These are phyloP conservation scores for Plasmodium relictum DNA, from an alignment of 169 alveolate genomes.

Conservation along the genomic window DNA sequence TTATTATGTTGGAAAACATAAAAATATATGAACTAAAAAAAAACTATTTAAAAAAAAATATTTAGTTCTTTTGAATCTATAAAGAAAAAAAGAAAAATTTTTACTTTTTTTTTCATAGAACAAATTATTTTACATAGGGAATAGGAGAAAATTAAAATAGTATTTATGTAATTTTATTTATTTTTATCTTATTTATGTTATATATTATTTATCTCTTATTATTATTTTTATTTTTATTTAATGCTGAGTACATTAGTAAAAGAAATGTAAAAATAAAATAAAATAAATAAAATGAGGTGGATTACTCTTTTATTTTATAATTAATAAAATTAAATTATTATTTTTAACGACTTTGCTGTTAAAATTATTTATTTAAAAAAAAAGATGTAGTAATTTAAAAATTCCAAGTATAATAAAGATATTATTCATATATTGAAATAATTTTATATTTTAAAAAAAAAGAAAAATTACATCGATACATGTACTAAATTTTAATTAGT, in stretches of 20 bases:
- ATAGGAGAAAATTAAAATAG: slow-evolving; percentile 26
- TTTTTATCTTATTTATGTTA: slow-evolving; percentile 1
- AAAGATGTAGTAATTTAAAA: slow-evolving; percentile 12
- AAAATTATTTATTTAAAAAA: slow-evolving; percentile 21
- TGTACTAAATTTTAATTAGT: slow-evolving; percentile 43
- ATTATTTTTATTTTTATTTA: slow-evolving; percentile 5
- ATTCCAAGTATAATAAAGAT: slow-evolving; percentile 11
- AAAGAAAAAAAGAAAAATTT: neutral
- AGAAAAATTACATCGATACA: slow-evolving; percentile 1
- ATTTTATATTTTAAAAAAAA: neutral
- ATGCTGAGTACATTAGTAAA: slow-evolving; percentile 5
- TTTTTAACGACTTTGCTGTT: slow-evolving; percentile 4
- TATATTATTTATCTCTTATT: slow-evolving; percentile 9
- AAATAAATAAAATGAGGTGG: slow-evolving; percentile 18
- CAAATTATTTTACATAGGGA: neutral
- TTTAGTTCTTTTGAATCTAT: neutral
- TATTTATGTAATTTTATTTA: slow-evolving; percentile 3
- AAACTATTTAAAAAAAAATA: no score
- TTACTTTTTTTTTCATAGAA: slow-evolving; percentile 35
- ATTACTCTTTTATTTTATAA: slow-evolving; percentile 22
- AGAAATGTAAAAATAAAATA: slow-evolving; percentile 19
- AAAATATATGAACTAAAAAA: neutral
- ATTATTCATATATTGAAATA: neutral
- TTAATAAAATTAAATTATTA: slow-evolving; percentile 32
- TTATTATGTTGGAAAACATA: neutral